Percentiles rank a stretch among this genome's conserved stretches.
Conservation (phyloP, 768 basidiomycete genomes). For the Pleurotus salmoneostramineus region DNA sequence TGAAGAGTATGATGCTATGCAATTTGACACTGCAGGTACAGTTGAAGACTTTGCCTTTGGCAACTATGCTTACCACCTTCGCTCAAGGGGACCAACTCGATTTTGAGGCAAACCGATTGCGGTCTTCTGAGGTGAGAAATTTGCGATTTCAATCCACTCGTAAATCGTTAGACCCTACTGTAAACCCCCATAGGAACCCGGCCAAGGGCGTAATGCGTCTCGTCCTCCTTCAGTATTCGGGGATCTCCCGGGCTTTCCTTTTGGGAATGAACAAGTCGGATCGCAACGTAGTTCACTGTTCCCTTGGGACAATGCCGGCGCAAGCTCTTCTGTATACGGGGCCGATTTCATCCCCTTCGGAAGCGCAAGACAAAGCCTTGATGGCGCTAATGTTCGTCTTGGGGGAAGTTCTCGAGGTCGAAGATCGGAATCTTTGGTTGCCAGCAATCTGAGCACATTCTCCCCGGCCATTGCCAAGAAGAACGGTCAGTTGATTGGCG, state of each 20-base stretch:
- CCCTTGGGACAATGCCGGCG: constrained; percentile 81
- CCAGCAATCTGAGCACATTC: constrained; percentile 45
- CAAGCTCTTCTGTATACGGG: constrained; percentile 53
- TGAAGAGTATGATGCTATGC: constrained; percentile 15
- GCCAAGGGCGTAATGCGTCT: constrained; percentile 75
- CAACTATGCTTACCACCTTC: neutral
- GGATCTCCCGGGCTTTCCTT: constrained; percentile 34
- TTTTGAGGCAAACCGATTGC: constrained; percentile 13
- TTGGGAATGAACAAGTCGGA: constrained; percentile 35
- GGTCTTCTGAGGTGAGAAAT: constrained; percentile 57
- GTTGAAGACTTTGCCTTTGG: too few relatives aligned
- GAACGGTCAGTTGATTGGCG: constrained; percentile 41
- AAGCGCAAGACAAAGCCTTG: constrained; percentile 45
- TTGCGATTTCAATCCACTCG: neutral
- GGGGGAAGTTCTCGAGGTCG: constrained; percentile 50
- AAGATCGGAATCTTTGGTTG: constrained; percentile 53
- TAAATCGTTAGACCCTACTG: neutral
- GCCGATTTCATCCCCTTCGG: constrained; percentile 27
- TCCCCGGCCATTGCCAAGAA: constrained; percentile 47
- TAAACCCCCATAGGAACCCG: constrained; percentile 59
- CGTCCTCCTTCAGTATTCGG: constrained; percentile 38
- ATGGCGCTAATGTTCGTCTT: constrained; percentile 47
- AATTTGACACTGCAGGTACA: constrained; percentile 10
- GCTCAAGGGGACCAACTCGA: constrained; percentile 6
- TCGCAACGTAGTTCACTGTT: constrained; percentile 73